Evolutionary conservation across 768 basidiomycete genomes (phyloP), one percentile per base, ranked within the genome.

Genomic region (Xerocomellus dryophilus): DNA sequence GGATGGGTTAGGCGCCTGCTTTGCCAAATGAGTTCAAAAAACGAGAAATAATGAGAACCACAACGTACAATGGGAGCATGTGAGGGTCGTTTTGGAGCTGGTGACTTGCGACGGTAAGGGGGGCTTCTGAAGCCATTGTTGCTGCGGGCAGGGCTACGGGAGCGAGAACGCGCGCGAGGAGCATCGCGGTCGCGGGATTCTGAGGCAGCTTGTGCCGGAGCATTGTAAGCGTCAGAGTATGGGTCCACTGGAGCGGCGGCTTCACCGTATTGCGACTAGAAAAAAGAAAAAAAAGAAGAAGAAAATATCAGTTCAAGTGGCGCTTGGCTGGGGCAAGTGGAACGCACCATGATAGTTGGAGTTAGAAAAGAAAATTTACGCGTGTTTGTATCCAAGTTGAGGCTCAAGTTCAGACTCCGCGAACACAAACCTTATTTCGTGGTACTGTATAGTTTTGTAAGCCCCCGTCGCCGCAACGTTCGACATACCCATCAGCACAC

Each of bases 1-100:
- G 62, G 89, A 87, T 20, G 93, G 90, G 70, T 86, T 88, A 45
- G 92, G 91, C 61, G 88, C 88, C 90, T 92, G 81, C 77, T 78
- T 71, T 58, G 68, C 66, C 40, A 60, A 53, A 69, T 81, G 58
- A 80, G 74, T 51, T 48, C 61, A 39, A 57, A 45, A 50, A 54
- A 53, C 29, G 20, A 46, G 17, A 2, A n/a, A 43, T 7, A 25
- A 17, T 56, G 34, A 59, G 36, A n/a, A 44, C 15, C 5, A 0
- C 15, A 54, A 83, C 87, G 57, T 69, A 90, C 87, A 72, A 86
- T 78, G 21, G 87, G 86, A n/a, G 85, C 85, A 70, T 89, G 83
- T 5, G 83, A 70, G 2, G 88, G 81, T 2, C 85, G 78, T 50
- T 81, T 81, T 0, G 90, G 80, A 7, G 81, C 69, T 15, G 81